Evolutionary conservation across 1,139 yeast species (phyloP).

Genomic region (Pichiaceae sp.): DNA sequence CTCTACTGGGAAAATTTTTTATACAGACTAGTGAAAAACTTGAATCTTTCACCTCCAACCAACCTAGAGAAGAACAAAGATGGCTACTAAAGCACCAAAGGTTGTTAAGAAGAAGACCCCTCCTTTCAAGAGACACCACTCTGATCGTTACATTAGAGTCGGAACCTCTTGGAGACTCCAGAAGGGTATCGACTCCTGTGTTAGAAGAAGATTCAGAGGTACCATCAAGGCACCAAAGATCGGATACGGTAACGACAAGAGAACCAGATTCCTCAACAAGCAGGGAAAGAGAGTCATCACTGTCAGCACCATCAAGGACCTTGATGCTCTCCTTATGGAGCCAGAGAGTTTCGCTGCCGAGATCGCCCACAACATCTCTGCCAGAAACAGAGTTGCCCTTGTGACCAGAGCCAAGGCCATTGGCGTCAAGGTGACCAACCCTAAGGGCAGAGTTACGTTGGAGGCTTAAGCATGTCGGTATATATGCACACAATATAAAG

Average conservation of each 20-base stretch:
- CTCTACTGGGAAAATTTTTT: background rate
- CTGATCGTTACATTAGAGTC: constrained; percentile 99
- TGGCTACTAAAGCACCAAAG: constrained; percentile 99
- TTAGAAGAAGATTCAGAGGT: constrained; percentile 99
- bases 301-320: constrained; percentile 87
- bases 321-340: constrained; percentile 94
- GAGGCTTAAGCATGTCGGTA: constrained; percentile 63
- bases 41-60: background rate
- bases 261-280: constrained; percentile 92
- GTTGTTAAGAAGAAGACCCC: constrained; percentile 99
- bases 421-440: constrained; percentile 98
- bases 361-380: constrained; percentile 97
- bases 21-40: background rate
- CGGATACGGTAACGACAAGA: constrained; percentile 99
- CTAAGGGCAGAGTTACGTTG: constrained; percentile 96
- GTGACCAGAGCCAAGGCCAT: constrained; percentile 96
- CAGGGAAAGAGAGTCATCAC: constrained; percentile 97
- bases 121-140: constrained; percentile 99
- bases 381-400: constrained; percentile 96
- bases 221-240: constrained; percentile 98
- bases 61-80: constrained; percentile 21
- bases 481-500: background rate
- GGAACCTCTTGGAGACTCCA: constrained; percentile 99
- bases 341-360: constrained; percentile 99
- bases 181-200: constrained; percentile 99